Base-by-base conservation (phyloP, 2,329 filamentous ascomycete species). In the Fusarium sp. region DNA sequence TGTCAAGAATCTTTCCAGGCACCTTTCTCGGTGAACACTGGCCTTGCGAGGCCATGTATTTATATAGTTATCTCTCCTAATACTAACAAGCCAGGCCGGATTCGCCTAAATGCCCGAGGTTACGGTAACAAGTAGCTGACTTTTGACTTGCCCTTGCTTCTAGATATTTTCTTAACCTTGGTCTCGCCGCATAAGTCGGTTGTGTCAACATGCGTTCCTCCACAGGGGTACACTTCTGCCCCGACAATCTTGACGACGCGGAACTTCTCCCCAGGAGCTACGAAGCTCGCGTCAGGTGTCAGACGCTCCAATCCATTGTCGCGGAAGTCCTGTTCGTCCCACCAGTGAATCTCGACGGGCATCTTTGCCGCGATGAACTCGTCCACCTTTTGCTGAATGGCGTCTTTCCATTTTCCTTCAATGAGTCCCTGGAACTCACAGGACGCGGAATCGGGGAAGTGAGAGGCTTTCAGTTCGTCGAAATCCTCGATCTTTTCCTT, bases 181-280 rank as follows among this genome's bases (percentile, higher is more conserved):
- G 90, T 90, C 79, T 88, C 87, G 1, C 92, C 90, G 76, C 88
- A 91, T 69, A 87, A 75, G 67, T 87, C 85, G 22, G 91, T 92
- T 20, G 83, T 87, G 33, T 88, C 84, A 5, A 94, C 92, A 84
- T 95, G 93, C 29, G 93, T 95, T 0, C 93, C 93, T 9, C 93
- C 93, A 80, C 93, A 95, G 1, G 93, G 92, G 83, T 95, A 94
- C 29, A 88, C 88, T 75, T 92, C 93, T 0, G 89, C 88, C 0
- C 92, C 92, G 0, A 90, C 88, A 69, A 95, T 93, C 68, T 90
- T 88, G 27, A 94, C 92, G 0, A 94, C 91, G 10, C 93, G 85
- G 35, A 92, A 90, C 79, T 89, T 91, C 74, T 88, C 88, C 43
- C 82, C 81, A 0, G 75, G 75, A 1, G 71, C 66, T 11, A 71